Evolutionary conservation across 2,329 filamentous ascomycete species (phyloP).

Genomic region (Arthrobotrys entomopaga): DNA sequence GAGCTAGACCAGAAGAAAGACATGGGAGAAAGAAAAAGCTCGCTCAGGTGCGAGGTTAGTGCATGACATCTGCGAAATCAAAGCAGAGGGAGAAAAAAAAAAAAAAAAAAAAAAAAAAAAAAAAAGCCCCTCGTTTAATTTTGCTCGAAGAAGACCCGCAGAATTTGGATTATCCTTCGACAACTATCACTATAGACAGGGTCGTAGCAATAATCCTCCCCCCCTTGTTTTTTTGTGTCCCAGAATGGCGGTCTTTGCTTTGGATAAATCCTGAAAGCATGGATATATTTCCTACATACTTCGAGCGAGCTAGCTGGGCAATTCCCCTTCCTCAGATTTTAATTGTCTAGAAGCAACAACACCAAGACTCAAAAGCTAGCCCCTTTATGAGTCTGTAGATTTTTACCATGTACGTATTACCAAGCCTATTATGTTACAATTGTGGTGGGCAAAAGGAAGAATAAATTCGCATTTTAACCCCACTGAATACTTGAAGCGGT

Average conservation of each 20-base stretch:
- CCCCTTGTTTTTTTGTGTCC: conserved; percentile 54
- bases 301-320: conserved; percentile 21
- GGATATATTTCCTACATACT: conserved; percentile 22
- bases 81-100: conserved; percentile 6
- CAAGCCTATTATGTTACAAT: too few species aligned
- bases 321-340: conserved; percentile 9
- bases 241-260: conserved; percentile 46
- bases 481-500: too few species aligned
- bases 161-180: background rate
- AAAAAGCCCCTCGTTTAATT: conserved; percentile 45
- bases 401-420: too few species aligned
- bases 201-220: conserved; percentile 9
- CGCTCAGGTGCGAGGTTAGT: conserved; percentile 31
- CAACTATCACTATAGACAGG: too few species aligned
- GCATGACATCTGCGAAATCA: conserved; percentile 1
- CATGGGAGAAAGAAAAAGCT: conserved; percentile 16
- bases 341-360: conserved; percentile 20
- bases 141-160: conserved; percentile 43
- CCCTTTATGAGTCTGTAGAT: too few species aligned
- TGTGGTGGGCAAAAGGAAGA: too few species aligned
- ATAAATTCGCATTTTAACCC: too few species aligned
- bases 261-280: conserved; percentile 52
- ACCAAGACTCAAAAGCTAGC: conserved; percentile 7
- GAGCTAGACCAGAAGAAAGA: conserved; percentile 19
- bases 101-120: conserved; percentile 17